Base-by-base conservation (phyloP, 2,329 filamentous ascomycete genomes). In the Penicillium corylophilum region DNA sequence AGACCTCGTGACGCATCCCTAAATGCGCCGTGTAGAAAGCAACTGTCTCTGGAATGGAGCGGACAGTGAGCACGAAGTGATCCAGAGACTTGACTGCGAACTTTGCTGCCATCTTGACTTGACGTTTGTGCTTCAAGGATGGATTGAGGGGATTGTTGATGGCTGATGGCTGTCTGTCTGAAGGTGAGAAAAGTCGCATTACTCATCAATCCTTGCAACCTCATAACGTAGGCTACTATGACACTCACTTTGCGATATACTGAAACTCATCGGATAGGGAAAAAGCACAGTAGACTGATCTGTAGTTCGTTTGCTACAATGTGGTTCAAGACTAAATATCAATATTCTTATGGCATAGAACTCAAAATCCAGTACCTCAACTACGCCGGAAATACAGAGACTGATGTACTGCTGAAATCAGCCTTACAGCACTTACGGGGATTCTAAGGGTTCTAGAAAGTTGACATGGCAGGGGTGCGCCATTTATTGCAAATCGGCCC, bases 51-150 rank as follows among this genome's bases (percentile, higher is more conserved):
- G 73, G 64, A 4, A 85, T 73, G 50, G 75, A 76, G 35, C 71
- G 70, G 54, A 82, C 82, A 1, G 83, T 86, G 16, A 86, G 73
- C 53, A 86, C 82, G 8, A 86, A 68, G 58, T 86, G 83, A 65
- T 86, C 82, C 13, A 86, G 71, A 8, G 80, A 77, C 45, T 70
- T 74, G 53, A 77, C 71, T 10, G 55, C 39, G 18, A 65, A 60
- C 46, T 50, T 63, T 10, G 46, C 50, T 2, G 59, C 42, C 61
- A 60, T 56, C 15, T 35, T 18, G 31, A n/a, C 8, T 16, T 5
- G 5, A 9, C 2, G 16, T 3, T 9, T 22, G 42, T 43, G 39
- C 15, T 48, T n/a, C 18, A n/a, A 22, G 29, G 26, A 26, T 47
- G 15, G 18, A 13, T 3, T 8, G 12, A n/a, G n/a, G 31, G 1